Conservation (phyloP, 345 rosid species). For the Populus nigra region DNA sequence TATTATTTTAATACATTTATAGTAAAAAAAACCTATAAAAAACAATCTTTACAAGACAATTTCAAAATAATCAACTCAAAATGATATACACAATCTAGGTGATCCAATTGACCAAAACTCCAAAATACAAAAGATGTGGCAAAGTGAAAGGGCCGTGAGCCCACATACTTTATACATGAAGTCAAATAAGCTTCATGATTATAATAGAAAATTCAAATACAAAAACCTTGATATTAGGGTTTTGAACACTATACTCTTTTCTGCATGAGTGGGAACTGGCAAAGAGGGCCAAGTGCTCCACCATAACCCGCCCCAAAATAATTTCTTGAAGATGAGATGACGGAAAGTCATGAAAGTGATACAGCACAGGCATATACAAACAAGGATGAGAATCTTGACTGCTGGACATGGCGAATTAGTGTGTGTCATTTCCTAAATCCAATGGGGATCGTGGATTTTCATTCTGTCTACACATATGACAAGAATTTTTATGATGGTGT, state of each 20-base stretch:
- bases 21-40: no score
- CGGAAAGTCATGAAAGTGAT: constrained; percentile 12
- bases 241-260: background rate
- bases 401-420: constrained; percentile 3
- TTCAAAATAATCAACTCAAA: no score
- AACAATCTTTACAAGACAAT: no score
- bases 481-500: background rate
- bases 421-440: constrained; percentile 17
- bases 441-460: constrained; percentile 25
- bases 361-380: background rate
- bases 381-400: constrained; percentile 42
- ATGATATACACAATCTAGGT: no score
- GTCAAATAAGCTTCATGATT: no score
- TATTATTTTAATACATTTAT: no score
- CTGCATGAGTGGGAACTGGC: background rate
- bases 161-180: no score
- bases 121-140: no score
- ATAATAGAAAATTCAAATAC: background rate
- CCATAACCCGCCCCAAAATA: background rate
- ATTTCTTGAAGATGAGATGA: constrained; percentile 11
- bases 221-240: background rate
- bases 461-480: constrained; percentile 20
- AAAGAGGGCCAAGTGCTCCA: constrained; percentile 19
- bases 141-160: no score
- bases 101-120: no score